Evolutionary conservation across 2,329 filamentous ascomycete species (phyloP).

Genomic region (Orbilia brochopaga): DNA sequence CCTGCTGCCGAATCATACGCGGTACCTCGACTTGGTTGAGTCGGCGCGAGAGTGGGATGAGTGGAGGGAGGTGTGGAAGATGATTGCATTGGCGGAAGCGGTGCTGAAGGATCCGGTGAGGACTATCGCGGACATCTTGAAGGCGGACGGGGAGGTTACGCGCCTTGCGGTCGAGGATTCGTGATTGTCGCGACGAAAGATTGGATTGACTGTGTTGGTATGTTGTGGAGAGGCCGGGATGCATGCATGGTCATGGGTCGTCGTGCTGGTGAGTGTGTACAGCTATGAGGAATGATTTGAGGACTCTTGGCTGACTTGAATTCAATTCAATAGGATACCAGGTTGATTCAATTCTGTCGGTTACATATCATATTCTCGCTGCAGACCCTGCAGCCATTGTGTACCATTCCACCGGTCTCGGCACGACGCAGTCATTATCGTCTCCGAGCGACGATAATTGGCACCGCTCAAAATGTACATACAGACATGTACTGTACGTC

Average conservation of each 20-base stretch:
- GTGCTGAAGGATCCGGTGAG: conserved; percentile 22
- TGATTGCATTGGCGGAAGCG: conserved; percentile 24
- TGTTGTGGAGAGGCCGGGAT: conserved; percentile 25
- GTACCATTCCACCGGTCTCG: not conserved
- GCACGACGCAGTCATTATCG: not conserved
- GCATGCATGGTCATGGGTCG: too few relatives aligned
- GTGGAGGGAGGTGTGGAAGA: conserved; percentile 26
- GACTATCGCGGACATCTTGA: conserved; percentile 22
- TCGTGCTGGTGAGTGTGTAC: too few relatives aligned
- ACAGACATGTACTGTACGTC: not conserved
- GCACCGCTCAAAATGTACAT: not conserved
- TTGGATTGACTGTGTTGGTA: conserved; percentile 41
- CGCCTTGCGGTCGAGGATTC: conserved; percentile 10
- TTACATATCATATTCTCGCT: not conserved
- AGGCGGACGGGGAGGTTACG: conserved; percentile 22
- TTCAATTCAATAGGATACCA: too few relatives aligned
- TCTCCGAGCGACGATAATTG: not conserved
- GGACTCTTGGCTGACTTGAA: too few relatives aligned
- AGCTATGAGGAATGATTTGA: too few relatives aligned
- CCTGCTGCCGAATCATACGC: conserved; percentile 11
- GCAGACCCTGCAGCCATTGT: not conserved
- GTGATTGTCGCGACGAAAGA: too few relatives aligned
- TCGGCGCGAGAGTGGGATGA: conserved; percentile 2
- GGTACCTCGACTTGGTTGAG: conserved; percentile 13
- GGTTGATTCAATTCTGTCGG: not conserved